phyloP scores from a whole-genome alignment of 108 stramenopile genomes.

The Parmales sp. region DNA sequence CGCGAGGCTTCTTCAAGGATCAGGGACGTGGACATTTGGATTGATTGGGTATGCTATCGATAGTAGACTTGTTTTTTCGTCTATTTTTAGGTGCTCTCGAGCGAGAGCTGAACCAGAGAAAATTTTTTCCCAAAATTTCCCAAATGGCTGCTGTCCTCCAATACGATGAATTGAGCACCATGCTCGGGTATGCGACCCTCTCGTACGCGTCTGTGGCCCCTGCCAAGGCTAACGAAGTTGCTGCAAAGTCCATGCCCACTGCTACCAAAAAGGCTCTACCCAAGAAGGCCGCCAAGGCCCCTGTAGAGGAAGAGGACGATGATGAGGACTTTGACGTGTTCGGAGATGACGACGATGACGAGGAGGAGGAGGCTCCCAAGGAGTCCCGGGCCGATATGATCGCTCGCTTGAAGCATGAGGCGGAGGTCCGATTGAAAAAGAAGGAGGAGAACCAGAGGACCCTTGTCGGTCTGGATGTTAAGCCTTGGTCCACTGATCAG shows the following conservation, averaged over 20 bases:
- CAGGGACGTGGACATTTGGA: too few species aligned
- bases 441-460: conserved; percentile 40
- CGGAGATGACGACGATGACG: conserved; percentile 26
- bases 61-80: too few species aligned
- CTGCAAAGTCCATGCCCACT: conserved; percentile 39
- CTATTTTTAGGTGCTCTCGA: too few species aligned
- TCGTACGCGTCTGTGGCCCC: conserved; percentile 17
- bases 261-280: conserved; percentile 27
- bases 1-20: too few species aligned
- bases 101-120: too few species aligned
- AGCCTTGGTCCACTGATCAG: conserved; percentile 44
- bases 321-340: conserved; percentile 22
- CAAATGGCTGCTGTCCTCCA: too few species aligned
- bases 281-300: conserved; percentile 1
- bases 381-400: conserved; percentile 31
- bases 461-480: conserved; percentile 41
- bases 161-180: conserved; percentile 1
- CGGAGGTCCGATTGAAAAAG: conserved; percentile 22
- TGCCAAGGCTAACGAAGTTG: conserved; percentile 16
- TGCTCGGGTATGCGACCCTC: neutral
- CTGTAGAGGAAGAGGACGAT: conserved; percentile 10
- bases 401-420: conserved; percentile 34
- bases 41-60: too few species aligned
- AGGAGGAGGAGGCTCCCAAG: conserved; percentile 25
- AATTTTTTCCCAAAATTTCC: too few species aligned